Percentiles rank a stretch among this genome's conserved stretches.
Evolutionary conservation across 2,329 filamentous ascomycete genomes (phyloP).

Genomic region (Hortaea werneckii): DNA sequence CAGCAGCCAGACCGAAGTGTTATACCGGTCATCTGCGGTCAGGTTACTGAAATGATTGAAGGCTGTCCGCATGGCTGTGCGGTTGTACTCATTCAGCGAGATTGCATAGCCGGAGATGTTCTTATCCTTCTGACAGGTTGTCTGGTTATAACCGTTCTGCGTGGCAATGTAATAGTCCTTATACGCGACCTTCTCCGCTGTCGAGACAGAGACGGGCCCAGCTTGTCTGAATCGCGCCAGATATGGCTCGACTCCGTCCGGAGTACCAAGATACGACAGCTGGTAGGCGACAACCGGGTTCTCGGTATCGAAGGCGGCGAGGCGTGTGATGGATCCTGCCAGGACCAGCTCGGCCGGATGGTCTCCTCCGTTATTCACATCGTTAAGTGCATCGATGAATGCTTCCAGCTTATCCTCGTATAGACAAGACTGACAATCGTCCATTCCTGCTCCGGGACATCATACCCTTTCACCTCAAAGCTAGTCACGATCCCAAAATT

Average conservation of each 20-base stretch:
- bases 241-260: not conserved
- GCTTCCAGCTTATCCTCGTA: not conserved
- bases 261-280: not conserved
- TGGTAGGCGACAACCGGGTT: slow-evolving; percentile 1
- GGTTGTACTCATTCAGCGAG: not conserved
- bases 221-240: not conserved
- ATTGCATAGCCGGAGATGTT: slow-evolving; percentile 1
- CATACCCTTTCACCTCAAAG: slow-evolving; percentile 19
- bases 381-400: not conserved
- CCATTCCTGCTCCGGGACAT: slow-evolving; percentile 1
- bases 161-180: not conserved
- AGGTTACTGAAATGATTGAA: not conserved
- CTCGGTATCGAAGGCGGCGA: slow-evolving; percentile 1
- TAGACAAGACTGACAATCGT: not conserved
- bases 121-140: not conserved
- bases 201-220: not conserved
- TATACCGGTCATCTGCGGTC: not conserved
- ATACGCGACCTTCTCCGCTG: not conserved
- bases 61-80: not conserved
- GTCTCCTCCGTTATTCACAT: not conserved
- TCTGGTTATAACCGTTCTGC: not conserved
- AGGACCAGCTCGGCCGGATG: slow-evolving; percentile 1
- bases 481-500: slow-evolving; percentile 35
- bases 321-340: not conserved
- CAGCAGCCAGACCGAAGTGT: slow-evolving; percentile 1